Evolutionary conservation across 768 basidiomycete genomes (phyloP).

Genomic region (Xerocomus brunneocitrinus): DNA sequence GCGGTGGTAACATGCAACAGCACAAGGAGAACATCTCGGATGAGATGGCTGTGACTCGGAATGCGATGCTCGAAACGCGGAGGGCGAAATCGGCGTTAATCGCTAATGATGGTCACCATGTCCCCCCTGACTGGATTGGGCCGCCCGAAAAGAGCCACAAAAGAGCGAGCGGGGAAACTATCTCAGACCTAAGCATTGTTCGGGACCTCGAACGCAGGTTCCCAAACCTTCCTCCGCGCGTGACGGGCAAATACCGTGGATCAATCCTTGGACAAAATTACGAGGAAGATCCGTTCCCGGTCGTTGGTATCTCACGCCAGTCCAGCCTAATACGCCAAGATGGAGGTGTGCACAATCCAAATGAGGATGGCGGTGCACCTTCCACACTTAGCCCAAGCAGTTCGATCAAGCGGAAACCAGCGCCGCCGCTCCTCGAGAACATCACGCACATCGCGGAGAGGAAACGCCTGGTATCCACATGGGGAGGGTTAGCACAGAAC

Average conservation of each 20-base stretch:
- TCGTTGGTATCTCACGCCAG: constrained; percentile 23
- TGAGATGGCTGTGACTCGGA: constrained; percentile 9
- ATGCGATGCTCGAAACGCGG: constrained; percentile 2
- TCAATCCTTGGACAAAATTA: constrained; percentile 22
- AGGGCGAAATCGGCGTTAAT: constrained; percentile 13
- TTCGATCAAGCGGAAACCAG: constrained; percentile 31
- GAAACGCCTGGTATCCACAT: constrained; percentile 14
- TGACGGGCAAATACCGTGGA: constrained; percentile 26
- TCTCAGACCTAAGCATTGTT: constrained; percentile 43
- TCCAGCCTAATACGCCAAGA: constrained; percentile 13
- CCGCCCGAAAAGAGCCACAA: constrained; percentile 8
- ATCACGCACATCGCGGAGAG: constrained; percentile 7
- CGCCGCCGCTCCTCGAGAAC: constrained; percentile 23
- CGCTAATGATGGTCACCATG: neutral
- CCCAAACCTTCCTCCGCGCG: constrained; percentile 43
- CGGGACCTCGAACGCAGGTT: constrained; percentile 52
- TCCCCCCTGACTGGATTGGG: constrained; percentile 9
- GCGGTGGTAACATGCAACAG: constrained; percentile 1
- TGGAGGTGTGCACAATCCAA: neutral
- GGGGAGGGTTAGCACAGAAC: constrained; percentile 21
- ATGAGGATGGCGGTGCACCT: constrained; percentile 9
- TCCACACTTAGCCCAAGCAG: constrained; percentile 12
- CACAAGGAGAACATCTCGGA: constrained; percentile 3
- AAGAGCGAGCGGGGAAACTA: constrained; percentile 25
- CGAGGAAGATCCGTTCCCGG: constrained; percentile 20